Evolutionary conservation across 306 rosid species (phyloP).

Genomic region (Prunus padus): DNA sequence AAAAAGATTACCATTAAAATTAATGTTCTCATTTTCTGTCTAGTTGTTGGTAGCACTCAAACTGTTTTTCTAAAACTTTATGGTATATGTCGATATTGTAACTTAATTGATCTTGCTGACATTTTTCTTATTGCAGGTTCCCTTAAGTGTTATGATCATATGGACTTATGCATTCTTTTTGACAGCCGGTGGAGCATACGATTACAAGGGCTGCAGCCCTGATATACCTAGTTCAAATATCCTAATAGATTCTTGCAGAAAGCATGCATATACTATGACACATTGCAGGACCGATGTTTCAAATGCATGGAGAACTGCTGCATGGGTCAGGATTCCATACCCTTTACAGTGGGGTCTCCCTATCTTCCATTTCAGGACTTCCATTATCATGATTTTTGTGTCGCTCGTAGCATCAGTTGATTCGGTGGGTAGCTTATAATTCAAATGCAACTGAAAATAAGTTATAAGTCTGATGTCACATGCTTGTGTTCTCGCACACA

Average conservation of each 20-base stretch:
- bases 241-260: conserved; percentile 70
- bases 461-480: neutral
- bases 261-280: conserved; percentile 76
- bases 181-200: conserved; percentile 91
- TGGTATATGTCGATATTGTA: conserved; percentile 4
- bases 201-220: conserved; percentile 77
- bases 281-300: conserved; percentile 92
- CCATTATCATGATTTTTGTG: conserved; percentile 71
- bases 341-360: conserved; percentile 94
- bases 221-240: conserved; percentile 86
- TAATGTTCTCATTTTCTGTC: neutral
- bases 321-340: conserved; percentile 79
- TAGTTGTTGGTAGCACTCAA: neutral
- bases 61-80: neutral
- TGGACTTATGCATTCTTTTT: conserved; percentile 88
- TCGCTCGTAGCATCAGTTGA: conserved; percentile 85
- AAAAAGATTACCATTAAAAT: neutral
- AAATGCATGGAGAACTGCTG: conserved; percentile 67
- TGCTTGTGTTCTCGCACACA: neutral
- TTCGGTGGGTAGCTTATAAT: conserved; percentile 54
- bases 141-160: conserved; percentile 64
- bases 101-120: conserved; percentile 9
- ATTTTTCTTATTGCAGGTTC: conserved; percentile 60
- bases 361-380: conserved; percentile 74
- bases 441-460: conserved; percentile 13